Base-by-base conservation (phyloP, 805 yeast species). In the Cyberlindnera saturnus region DNA sequence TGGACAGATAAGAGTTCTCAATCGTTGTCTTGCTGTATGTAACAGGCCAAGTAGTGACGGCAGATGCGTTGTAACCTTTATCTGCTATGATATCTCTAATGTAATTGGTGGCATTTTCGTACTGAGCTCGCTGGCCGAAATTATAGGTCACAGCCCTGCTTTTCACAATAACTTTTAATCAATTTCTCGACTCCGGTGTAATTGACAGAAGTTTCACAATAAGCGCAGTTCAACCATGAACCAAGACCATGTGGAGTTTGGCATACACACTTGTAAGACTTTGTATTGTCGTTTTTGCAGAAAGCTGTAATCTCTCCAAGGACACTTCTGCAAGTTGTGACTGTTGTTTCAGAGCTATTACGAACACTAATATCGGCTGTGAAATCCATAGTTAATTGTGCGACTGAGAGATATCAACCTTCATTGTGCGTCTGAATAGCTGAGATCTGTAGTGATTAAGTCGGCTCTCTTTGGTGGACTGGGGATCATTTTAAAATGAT, bases 91-190 rank as follows among this genome's bases (percentile, higher is more conserved):
- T 59, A 45, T 67, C 62, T 8, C 65, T 61, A 43, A 72, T 49
- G 53, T 67, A 68, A 8, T 61, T 37, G 6, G 77, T 67, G n/a
- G 76, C 78, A 46, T 75, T 75, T 3, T 63, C 52, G 45, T 65
- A 72, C 3, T 74, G 62, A 1, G 50, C 56, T 14, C 61, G 62
- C 19, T 64, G 53, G 11, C 56, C 63, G 32, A 48, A 50, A 8
- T 76, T 68, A 40, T 70, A 59, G 4, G 19, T 39, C 5, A 13
- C 31, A 11, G 11, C 36, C 45, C 10, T 43, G 43, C 2, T 31
- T 41, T 3, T 56, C 47, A 48, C 69, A 64, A n/a, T 51, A 41
- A 14, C 56, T 46, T 17, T 62, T 49, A 34, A 64, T 57, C 15
- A 43, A 43, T 1, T 55, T 39, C 16, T 61, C 60, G 32, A 45